Conservation (phyloP, 768 basidiomycete species). For the Pisolithus sp. region DNA sequence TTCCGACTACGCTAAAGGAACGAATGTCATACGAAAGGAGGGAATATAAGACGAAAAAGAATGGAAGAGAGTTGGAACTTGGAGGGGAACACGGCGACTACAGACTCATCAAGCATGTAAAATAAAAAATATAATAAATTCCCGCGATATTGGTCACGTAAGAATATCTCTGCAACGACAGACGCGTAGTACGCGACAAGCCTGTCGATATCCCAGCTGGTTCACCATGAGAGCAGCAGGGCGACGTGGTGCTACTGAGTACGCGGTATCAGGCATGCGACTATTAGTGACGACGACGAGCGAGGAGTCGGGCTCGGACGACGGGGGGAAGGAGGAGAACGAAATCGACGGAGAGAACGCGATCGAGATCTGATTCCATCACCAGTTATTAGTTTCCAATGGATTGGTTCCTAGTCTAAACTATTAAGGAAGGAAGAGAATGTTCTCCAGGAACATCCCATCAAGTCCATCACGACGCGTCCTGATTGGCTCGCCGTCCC, state of each 20-base stretch:
- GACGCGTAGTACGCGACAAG: too few species aligned
- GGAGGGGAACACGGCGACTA: not conserved
- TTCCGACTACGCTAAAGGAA: constrained; percentile 2
- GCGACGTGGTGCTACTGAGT: too few species aligned
- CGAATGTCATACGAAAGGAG: not conserved
- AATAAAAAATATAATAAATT: not conserved
- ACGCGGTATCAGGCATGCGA: too few species aligned
- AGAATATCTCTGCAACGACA: not conserved
- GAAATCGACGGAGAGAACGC: not conserved
- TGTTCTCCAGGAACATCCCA: not conserved
- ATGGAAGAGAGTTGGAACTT: not conserved
- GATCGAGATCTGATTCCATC: constrained; percentile 5
- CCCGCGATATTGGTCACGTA: not conserved
- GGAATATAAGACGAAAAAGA: not conserved
- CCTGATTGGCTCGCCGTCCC: not conserved
- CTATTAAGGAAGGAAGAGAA: not conserved
- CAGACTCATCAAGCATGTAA: not conserved
- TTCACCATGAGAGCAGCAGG: not conserved
- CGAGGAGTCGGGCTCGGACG: too few species aligned
- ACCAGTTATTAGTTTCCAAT: not conserved
- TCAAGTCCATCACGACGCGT: not conserved
- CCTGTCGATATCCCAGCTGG: not conserved
- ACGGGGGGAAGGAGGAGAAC: not conserved
- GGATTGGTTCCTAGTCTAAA: not conserved
- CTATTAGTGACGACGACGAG: not conserved